These are phyloP conservation scores for Shiraia sp. DNA, from an alignment of 2,329 filamentous ascomycete species.

Conservation along the genomic window DNA sequence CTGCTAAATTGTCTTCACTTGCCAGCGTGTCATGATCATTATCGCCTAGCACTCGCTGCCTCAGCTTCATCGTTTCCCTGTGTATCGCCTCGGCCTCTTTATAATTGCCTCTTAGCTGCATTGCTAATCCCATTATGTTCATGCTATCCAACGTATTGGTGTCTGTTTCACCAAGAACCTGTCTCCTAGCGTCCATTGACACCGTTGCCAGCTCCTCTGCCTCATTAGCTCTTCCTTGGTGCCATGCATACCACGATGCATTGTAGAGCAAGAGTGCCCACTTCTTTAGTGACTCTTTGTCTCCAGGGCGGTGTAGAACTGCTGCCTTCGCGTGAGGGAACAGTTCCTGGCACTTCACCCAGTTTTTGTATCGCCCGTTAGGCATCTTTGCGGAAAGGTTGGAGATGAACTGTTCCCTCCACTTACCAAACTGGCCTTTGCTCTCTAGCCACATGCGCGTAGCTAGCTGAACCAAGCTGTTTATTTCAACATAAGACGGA, in stretches of 20 bases:
- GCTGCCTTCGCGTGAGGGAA: conserved; percentile 4
- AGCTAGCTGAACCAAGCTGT: conserved; percentile 11
- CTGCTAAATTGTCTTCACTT: background rate
- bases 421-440: conserved; percentile 4
- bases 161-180: conserved; percentile 7
- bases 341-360: conserved; percentile 8
- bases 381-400: conserved; percentile 9
- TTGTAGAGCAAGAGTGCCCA: conserved; percentile 12
- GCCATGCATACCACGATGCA: conserved; percentile 14
- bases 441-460: conserved; percentile 9
- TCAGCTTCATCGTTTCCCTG: background rate
- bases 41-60: background rate
- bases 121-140: conserved; percentile 5
- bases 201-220: conserved; percentile 2
- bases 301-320: conserved; percentile 4
- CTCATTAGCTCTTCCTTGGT: conserved; percentile 3
- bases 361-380: conserved; percentile 12
- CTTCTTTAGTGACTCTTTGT: conserved; percentile 2
- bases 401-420: conserved; percentile 8
- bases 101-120: conserved; percentile 6
- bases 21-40: background rate
- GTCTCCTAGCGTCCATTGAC: conserved; percentile 7
- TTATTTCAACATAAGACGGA: conserved; percentile 3
- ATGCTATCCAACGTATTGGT: conserved; percentile 6
- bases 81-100: conserved; percentile 8